Base-by-base conservation (phyloP, 1,284 basidiomycete genomes). In the Mycena sp. region DNA sequence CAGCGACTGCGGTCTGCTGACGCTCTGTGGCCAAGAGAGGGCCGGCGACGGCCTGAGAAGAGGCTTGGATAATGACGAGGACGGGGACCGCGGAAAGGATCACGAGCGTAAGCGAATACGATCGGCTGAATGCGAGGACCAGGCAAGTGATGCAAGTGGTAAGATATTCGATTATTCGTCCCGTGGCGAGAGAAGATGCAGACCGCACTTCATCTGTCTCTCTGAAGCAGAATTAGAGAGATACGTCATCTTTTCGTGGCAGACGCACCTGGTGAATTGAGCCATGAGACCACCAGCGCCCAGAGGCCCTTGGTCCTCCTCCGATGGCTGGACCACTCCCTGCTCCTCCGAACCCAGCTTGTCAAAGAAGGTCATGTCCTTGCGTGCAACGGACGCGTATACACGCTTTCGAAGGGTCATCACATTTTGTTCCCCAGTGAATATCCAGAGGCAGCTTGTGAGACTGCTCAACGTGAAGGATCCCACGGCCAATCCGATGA, bases 211-310 rank as follows among this genome's bases (percentile, higher is more conserved):
- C 91, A 74, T 96, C 93, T 5, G 91, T 93, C 71, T 95, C 93
- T 67, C 93, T 94, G 70, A n/a, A n/a, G n/a, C n/a, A n/a, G n/a
- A n/a, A n/a, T n/a, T 11, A 44, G 60, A 52, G 41, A 45, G 58
- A 49, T n/a, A n/a, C n/a, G n/a, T n/a, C n/a, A n/a, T n/a, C n/a
- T n/a, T n/a, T n/a, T n/a, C n/a, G n/a, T n/a, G n/a, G n/a, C 17
- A 4, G 19, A 77, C 86, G 70, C 62, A 91, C 93, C 87, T 86
- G n/a, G 89, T 85, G 73, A 95, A 95, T 73, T 92, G 91, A 45
- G 91, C 87, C 92, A 95, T 94, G 53, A 95, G 78, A 14, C 94
- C 94, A 58, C 90, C 93, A 26, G 92, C 91, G 58, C 92, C 91
- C 48, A 88, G 77, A 37, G 62, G 50, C 58, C 81, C 79, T 10